Evolutionary conservation across 148 eudicot species (phyloP).

Genomic region (Silene latifolia): DNA sequence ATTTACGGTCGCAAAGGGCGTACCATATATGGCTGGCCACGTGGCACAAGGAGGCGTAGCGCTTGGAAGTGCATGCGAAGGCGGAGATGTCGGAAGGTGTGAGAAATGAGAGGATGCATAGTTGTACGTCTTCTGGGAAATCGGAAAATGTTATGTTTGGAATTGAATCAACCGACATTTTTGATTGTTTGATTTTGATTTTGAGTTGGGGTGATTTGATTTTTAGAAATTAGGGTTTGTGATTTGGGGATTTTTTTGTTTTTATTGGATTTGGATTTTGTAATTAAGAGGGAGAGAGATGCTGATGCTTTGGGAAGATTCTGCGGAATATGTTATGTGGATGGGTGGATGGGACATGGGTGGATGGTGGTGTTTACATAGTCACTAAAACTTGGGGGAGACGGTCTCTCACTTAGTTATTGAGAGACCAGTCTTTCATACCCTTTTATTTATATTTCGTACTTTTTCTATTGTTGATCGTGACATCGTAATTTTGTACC

Average conservation of each 20-base stretch:
- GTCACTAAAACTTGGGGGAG: too few species aligned
- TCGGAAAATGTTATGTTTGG: conserved; percentile 47
- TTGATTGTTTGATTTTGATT: not conserved
- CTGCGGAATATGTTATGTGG: not conserved
- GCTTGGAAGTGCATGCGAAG: conserved; percentile 71
- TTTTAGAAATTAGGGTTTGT: not conserved
- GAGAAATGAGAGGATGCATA: conserved; percentile 73
- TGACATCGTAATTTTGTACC: too few species aligned
- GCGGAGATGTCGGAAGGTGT: conserved; percentile 55
- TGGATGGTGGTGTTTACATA: not conserved
- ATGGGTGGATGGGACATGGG: too few species aligned
- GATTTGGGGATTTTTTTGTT: not conserved
- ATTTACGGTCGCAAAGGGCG: conserved; percentile 67
- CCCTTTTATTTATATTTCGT: too few species aligned
- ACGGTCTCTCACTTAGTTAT: too few species aligned
- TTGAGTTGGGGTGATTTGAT: not conserved
- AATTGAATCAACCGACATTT: conserved; percentile 27
- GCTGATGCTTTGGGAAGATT: conserved; percentile 6
- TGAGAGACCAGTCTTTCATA: too few species aligned
- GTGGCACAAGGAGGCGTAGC: conserved; percentile 43
- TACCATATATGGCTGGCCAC: conserved; percentile 60
- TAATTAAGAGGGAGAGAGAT: conserved; percentile 1
- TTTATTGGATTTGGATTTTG: not conserved
- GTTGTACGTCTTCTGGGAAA: conserved; percentile 88
- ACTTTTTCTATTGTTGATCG: too few species aligned